Evolutionary conservation across 2,329 filamentous ascomycete genomes (phyloP).

Genomic region (Fusarium piperis): DNA sequence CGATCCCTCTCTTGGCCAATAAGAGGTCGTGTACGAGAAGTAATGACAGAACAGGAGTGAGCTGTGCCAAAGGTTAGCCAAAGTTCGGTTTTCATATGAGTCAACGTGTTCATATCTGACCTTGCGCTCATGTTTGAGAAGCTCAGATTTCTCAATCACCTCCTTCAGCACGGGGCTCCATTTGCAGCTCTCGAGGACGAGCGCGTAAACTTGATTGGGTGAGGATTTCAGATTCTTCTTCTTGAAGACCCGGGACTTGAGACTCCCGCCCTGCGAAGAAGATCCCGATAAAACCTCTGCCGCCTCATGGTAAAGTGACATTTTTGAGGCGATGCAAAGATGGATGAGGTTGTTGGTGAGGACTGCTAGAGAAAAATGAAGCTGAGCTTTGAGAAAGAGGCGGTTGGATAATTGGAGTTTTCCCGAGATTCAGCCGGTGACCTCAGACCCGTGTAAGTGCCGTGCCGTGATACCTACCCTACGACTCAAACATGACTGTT

Average conservation of each 20-base stretch:
- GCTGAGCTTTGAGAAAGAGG: neutral
- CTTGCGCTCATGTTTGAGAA: slow-evolving; percentile 86
- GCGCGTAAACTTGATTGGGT: slow-evolving; percentile 84
- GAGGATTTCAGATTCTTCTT: slow-evolving; percentile 79
- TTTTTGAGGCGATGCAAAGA: slow-evolving; percentile 50
- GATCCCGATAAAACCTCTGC: slow-evolving; percentile 76
- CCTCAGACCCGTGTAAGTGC: slow-evolving; percentile 16
- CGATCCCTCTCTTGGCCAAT: slow-evolving; percentile 82
- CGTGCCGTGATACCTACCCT: neutral
- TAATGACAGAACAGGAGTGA: slow-evolving; percentile 82
- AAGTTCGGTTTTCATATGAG: too few relatives aligned
- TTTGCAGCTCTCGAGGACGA: slow-evolving; percentile 88
- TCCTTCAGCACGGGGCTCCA: slow-evolving; percentile 89
- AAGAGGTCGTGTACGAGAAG: slow-evolving; percentile 89
- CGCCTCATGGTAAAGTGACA: slow-evolving; percentile 97
- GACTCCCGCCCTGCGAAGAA: slow-evolving; percentile 70
- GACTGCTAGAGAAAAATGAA: slow-evolving; percentile 29
- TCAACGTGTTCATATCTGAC: slow-evolving; percentile 55
- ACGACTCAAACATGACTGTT: neutral
- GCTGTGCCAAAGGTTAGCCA: slow-evolving; percentile 57
- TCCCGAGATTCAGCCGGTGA: slow-evolving; percentile 31
- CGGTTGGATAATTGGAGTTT: neutral
- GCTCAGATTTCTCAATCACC: slow-evolving; percentile 82
- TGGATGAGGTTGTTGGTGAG: neutral
- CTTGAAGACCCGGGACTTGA: slow-evolving; percentile 86